A percentile compares a stretch with the other conserved stretches of the same genome.
These are phyloP conservation scores for Wickerhamomyces bovis DNA, from an alignment of 805 yeast genomes.

Conservation along the genomic window DNA sequence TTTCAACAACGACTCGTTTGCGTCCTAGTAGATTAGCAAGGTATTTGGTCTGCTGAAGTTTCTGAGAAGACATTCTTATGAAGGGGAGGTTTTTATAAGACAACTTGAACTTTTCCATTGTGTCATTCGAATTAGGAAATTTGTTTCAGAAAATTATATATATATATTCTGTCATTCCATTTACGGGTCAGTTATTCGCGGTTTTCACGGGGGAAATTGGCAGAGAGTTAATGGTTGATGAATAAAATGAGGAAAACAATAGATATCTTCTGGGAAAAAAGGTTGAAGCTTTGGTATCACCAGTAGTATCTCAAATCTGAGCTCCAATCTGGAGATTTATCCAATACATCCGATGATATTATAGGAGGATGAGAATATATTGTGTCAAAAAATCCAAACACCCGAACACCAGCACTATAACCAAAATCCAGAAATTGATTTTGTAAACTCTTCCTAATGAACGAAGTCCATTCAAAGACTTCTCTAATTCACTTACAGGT, in stretches of 20 bases:
- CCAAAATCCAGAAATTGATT: background rate
- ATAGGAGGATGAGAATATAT: no score
- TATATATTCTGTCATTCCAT: background rate
- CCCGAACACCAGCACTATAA: background rate
- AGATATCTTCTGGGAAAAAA: no score
- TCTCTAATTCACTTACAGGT: no score
- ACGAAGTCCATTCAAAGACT: background rate
- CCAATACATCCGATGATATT: no score
- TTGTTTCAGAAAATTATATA: background rate
- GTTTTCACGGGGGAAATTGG: background rate
- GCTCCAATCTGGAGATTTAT: no score
- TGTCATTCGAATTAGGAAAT: background rate
- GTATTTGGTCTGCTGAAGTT: background rate
- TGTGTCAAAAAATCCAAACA: background rate
- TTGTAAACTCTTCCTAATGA: no score
- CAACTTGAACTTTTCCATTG: no score
- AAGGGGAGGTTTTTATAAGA: background rate
- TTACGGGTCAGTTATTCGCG: background rate
- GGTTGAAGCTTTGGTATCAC: no score
- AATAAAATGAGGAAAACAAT: no score
- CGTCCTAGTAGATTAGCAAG: slow-evolving; percentile 7
- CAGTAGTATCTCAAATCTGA: no score
- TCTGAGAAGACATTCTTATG: background rate
- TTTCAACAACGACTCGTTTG: slow-evolving; percentile 3
- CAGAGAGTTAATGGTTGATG: no score